phyloP scores from a whole-genome alignment of 345 rosid species.

The Acer saccharum region DNA sequence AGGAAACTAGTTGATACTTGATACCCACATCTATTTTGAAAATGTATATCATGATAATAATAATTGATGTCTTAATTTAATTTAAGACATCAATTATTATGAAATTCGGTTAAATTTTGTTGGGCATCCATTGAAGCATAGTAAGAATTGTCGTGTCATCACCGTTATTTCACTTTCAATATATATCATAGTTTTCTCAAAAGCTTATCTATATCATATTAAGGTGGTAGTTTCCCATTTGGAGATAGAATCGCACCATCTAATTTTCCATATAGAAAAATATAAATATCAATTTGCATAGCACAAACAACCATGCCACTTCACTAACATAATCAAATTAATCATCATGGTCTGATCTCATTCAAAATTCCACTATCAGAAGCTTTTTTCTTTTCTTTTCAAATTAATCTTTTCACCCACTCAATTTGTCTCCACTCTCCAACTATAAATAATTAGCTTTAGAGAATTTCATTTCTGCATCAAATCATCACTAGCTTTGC shows the following conservation, averaged over 20 bases:
- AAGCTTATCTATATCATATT: neutral
- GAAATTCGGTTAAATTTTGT: no score
- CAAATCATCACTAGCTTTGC: neutral
- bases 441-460: neutral
- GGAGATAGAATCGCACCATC: neutral
- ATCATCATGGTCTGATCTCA: neutral
- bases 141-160: no score
- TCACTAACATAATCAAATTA: conserved; percentile 3
- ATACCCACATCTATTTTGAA: no score
- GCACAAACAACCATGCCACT: neutral
- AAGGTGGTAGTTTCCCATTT: conserved; percentile 7
- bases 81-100: no score
- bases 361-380: conserved; percentile 24
- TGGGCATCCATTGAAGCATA: no score
- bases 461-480: neutral
- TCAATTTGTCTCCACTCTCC: neutral
- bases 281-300: neutral
- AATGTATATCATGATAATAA: no score
- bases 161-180: no score
- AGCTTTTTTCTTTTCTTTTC: conserved; percentile 9
- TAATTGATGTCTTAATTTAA: no score
- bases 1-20: no score
- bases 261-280: neutral
- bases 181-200: neutral
- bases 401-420: conserved; percentile 5